Evolutionary conservation across 2,329 filamentous ascomycete species (phyloP).

Genomic region (Cercospora sesami): DNA sequence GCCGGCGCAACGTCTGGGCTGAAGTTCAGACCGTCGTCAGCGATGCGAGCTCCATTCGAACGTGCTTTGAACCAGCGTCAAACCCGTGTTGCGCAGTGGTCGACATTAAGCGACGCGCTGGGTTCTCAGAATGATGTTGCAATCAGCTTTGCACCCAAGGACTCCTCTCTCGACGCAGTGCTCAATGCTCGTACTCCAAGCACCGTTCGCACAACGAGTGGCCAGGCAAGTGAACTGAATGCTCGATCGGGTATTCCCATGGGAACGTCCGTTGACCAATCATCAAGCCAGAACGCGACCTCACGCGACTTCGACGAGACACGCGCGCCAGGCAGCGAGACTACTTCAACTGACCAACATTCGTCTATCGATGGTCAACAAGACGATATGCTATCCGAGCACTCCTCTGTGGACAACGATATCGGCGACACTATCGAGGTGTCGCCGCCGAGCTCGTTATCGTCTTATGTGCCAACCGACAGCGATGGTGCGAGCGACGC

Average conservation of each 20-base stretch:
- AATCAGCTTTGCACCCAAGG: background rate
- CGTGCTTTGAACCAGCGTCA: background rate
- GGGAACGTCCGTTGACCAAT: constrained; percentile 5
- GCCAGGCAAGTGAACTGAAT: background rate
- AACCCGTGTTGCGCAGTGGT: background rate
- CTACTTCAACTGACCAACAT: background rate
- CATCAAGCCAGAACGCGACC: background rate
- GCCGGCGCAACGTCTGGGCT: background rate
- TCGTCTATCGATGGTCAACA: background rate
- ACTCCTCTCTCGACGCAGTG: background rate
- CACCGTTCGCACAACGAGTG: background rate
- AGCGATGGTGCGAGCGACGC: background rate
- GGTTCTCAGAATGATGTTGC: background rate
- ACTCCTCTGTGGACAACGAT: background rate
- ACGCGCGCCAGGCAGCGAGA: background rate
- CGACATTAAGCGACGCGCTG: background rate
- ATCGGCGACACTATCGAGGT: background rate
- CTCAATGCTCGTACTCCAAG: background rate
- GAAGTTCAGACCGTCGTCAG: constrained; percentile 10
- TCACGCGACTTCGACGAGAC: background rate
- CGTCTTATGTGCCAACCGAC: constrained; percentile 6
- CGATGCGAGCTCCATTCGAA: background rate
- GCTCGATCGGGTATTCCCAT: background rate
- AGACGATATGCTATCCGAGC: background rate
- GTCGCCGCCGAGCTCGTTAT: constrained; percentile 7